phyloP scores from a whole-genome alignment of 257 asterid species.

The Solanum piurae region DNA sequence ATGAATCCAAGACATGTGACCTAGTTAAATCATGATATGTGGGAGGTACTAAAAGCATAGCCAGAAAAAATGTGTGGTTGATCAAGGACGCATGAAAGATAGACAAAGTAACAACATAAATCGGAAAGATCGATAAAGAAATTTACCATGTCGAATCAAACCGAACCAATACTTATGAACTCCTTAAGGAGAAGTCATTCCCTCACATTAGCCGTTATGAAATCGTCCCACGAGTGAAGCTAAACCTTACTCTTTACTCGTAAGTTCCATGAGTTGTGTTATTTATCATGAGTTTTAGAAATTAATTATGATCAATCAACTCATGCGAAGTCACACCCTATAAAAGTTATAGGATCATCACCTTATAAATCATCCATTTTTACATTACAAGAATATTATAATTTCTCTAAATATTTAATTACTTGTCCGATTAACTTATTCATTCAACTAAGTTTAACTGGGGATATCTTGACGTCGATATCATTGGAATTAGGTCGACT shows the following conservation, averaged over 20 bases:
- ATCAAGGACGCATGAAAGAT: too few species aligned
- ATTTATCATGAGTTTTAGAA: not conserved
- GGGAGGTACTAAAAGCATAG: too few species aligned
- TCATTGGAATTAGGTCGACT: not conserved
- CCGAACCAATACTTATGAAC: too few species aligned
- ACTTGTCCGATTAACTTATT: not conserved
- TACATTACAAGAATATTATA: not conserved
- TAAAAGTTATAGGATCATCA: not conserved
- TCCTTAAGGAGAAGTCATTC: too few species aligned
- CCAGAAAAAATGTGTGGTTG: too few species aligned
- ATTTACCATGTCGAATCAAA: too few species aligned
- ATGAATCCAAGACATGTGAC: too few species aligned
- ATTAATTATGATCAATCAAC: not conserved
- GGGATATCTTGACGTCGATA: not conserved
- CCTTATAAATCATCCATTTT: not conserved
- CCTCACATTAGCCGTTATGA: not conserved
- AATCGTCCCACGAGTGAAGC: not conserved
- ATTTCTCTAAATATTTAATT: not conserved
- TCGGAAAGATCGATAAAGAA: too few species aligned
- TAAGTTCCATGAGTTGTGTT: not conserved
- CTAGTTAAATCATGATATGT: too few species aligned
- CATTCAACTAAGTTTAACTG: not conserved
- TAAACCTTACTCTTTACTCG: not conserved
- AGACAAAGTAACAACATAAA: too few species aligned
- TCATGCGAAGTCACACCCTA: not conserved